Percentiles rank a stretch among this genome's conserved stretches.
Conservation (phyloP, 768 basidiomycete genomes). For the Tulasnella sp. region DNA sequence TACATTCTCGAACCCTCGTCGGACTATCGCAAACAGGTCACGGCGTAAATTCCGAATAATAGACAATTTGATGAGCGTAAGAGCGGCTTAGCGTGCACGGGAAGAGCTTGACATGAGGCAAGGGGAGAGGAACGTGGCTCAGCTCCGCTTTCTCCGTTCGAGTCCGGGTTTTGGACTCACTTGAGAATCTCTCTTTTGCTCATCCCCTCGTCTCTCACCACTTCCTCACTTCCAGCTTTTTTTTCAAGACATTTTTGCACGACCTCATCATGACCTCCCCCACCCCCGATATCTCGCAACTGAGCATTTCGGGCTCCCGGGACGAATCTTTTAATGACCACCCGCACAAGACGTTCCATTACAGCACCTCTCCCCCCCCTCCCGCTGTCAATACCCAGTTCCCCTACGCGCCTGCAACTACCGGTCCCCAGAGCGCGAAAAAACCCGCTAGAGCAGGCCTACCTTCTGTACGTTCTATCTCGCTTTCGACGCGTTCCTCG, state of each 20-base stretch:
- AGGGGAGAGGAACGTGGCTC: conserved; percentile 8
- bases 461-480: conserved; percentile 57
- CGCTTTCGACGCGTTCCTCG: conserved; percentile 31
- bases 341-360: conserved; percentile 47
- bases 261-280: conserved; percentile 66
- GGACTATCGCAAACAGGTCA: not conserved
- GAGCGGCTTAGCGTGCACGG: not conserved
- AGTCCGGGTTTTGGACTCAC: conserved; percentile 8
- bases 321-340: conserved; percentile 76
- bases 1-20: not conserved
- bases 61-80: not conserved
- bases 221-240: conserved; percentile 10
- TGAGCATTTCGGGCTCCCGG: conserved; percentile 72
- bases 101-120: not conserved
- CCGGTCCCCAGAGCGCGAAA: conserved; percentile 68
- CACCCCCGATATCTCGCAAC: conserved; percentile 62
- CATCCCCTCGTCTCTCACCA: conserved; percentile 2
- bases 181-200: conserved; percentile 2
- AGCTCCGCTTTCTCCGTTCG: conserved; percentile 1
- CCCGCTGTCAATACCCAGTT: conserved; percentile 50
- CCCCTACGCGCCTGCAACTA: conserved; percentile 49
- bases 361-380: conserved; percentile 67
- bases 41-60: conserved; percentile 4
- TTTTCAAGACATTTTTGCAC: conserved; percentile 12
- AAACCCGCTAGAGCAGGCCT: conserved; percentile 67